Percentiles rank a stretch among this genome's conserved stretches.
These are phyloP conservation scores for Diaporthe citriasiana DNA, from an alignment of 2,329 filamentous ascomycete species.

Conservation along the genomic window DNA sequence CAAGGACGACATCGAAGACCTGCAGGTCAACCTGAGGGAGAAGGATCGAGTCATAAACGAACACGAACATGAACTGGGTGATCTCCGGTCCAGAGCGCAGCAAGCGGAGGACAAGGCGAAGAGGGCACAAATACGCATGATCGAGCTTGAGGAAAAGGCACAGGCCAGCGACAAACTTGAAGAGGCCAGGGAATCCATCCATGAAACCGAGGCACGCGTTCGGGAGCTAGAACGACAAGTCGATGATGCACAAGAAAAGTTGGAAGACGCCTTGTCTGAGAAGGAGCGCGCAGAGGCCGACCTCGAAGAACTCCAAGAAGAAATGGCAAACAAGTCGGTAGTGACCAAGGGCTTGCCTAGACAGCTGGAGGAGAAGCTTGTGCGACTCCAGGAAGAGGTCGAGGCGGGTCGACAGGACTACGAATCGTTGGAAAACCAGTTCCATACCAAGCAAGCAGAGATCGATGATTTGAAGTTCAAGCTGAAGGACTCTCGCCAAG, in stretches of 20 bases:
- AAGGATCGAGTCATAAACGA: conserved; percentile 71
- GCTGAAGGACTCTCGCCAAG: conserved; percentile 59
- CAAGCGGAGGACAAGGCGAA: conserved; percentile 72
- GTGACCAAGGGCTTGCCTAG: conserved; percentile 81
- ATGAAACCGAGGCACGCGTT: conserved; percentile 69
- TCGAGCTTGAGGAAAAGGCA: conserved; percentile 71
- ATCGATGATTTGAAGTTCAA: conserved; percentile 60
- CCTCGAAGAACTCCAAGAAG: conserved; percentile 78
- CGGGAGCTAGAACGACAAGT: conserved; percentile 67
- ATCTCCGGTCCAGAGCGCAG: conserved; percentile 62
- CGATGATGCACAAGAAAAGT: conserved; percentile 67
- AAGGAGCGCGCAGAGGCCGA: conserved; percentile 71
- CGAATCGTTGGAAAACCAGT: conserved; percentile 66
- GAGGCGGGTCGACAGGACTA: conserved; percentile 65
- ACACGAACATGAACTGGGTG: conserved; percentile 65
- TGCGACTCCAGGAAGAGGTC: conserved; percentile 76
- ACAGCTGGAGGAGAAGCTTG: conserved; percentile 80
- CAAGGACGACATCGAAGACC: conserved; percentile 65
- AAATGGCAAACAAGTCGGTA: conserved; percentile 84
- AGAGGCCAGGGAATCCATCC: conserved; percentile 70
- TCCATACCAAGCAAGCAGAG: conserved; percentile 61
- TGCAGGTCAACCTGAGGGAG: conserved; percentile 69
- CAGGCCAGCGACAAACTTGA: conserved; percentile 65
- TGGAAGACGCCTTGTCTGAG: conserved; percentile 66
- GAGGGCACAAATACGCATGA: conserved; percentile 63